Percentiles rank a stretch among this genome's conserved stretches.
Conservation (phyloP, 768 basidiomycete species). For the Phaeolepiota aurea region DNA sequence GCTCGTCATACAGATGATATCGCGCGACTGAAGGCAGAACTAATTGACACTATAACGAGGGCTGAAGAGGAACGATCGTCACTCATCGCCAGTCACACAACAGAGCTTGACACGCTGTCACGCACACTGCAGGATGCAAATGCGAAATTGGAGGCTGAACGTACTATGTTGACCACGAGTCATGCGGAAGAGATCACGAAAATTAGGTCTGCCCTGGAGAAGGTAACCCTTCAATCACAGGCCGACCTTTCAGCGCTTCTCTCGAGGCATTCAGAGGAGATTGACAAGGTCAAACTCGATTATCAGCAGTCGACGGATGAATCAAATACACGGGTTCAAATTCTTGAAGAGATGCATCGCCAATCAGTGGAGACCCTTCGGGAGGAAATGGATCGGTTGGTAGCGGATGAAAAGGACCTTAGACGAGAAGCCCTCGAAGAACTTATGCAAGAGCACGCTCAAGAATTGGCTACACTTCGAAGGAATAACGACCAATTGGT, state of each 20-base stretch:
- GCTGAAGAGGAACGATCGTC: not conserved
- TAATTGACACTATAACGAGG: not conserved
- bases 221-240: not conserved
- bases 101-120: no score
- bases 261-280: not conserved
- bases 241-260: not conserved
- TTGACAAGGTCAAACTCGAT: constrained; percentile 24
- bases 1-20: constrained; percentile 34
- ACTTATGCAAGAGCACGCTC: constrained; percentile 36
- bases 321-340: constrained; percentile 10
- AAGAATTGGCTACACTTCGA: constrained; percentile 37
- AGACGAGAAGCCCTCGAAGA: constrained; percentile 38
- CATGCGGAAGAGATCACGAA: constrained; percentile 31
- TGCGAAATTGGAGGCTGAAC: not conserved
- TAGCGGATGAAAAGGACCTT: constrained; percentile 40
- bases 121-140: not conserved
- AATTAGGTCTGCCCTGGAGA: constrained; percentile 14
- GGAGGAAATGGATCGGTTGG: constrained; percentile 23
- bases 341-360: constrained; percentile 13
- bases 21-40: constrained; percentile 21
- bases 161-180: not conserved
- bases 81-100: not conserved
- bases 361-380: constrained; percentile 7
- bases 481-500: constrained; percentile 40
- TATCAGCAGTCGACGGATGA: constrained; percentile 29